A percentile compares a stretch with the other conserved stretches of the same genome.
phyloP scores from a whole-genome alignment of 2,329 filamentous ascomycete genomes.

The Ramularia collo-cygni region DNA sequence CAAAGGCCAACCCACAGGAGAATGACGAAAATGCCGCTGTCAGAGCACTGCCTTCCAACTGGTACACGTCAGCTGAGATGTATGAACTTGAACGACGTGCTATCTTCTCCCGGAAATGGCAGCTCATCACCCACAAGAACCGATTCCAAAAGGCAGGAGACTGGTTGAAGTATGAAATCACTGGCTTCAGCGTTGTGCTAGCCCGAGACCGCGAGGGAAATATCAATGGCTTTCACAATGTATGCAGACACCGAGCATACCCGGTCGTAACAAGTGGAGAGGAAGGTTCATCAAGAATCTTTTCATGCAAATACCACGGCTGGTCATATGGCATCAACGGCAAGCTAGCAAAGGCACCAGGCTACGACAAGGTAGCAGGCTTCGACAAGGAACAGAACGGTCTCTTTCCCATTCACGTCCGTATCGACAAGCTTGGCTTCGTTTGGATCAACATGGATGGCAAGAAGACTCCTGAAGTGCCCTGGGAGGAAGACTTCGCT shows the following conservation, averaged over 20 bases:
- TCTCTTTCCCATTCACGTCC: constrained; percentile 50
- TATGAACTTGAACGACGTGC: constrained; percentile 52
- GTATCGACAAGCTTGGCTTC: constrained; percentile 49
- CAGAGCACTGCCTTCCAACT: constrained; percentile 44
- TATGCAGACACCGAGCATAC: constrained; percentile 56
- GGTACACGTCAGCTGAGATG: constrained; percentile 49
- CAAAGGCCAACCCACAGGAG: not conserved
- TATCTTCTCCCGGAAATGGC: constrained; percentile 53
- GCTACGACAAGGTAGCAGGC: constrained; percentile 49
- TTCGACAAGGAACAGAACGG: constrained; percentile 53
- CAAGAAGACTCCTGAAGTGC: constrained; percentile 39
- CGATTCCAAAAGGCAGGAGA: constrained; percentile 48
- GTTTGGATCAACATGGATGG: constrained; percentile 54
- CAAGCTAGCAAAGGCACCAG: constrained; percentile 53
- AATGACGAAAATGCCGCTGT: constrained; percentile 20
- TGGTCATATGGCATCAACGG: constrained; percentile 56
- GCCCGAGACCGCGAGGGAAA: constrained; percentile 44
- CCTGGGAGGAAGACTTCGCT: constrained; percentile 49
- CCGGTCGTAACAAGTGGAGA: constrained; percentile 48
- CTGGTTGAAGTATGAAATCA: constrained; percentile 50
- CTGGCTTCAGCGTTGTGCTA: constrained; percentile 52
- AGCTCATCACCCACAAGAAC: constrained; percentile 48
- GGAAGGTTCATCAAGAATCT: constrained; percentile 44
- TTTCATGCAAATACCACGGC: constrained; percentile 56
- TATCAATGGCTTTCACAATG: constrained; percentile 56